Evolutionary conservation across 208 protist genomes (phyloP).

Genomic region (Porcisia deanei): DNA sequence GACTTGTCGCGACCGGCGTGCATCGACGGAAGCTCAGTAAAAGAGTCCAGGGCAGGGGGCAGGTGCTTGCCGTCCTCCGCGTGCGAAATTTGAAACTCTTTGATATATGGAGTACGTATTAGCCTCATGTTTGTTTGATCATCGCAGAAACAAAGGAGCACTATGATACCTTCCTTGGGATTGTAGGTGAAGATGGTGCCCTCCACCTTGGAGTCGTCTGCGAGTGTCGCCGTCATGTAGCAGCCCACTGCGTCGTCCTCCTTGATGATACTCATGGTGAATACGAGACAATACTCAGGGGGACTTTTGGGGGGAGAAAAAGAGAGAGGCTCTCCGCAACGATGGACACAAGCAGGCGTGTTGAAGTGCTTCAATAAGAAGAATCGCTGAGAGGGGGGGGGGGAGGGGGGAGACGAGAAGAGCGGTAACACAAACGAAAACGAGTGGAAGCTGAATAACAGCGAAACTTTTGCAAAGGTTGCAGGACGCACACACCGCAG

Average conservation of each 20-base stretch:
- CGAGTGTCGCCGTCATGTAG: conserved; percentile 58
- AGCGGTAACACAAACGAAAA: neutral
- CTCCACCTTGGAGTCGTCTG: conserved; percentile 59
- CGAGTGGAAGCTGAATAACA: neutral
- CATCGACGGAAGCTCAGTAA: conserved; percentile 76
- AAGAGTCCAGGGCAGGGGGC: conserved; percentile 58
- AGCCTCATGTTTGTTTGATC: conserved; percentile 65
- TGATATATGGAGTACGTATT: conserved; percentile 79
- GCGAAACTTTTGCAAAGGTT: neutral
- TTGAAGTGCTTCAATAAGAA: neutral
- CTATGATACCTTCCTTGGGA: conserved; percentile 66
- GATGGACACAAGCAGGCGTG: neutral
- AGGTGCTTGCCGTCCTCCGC: conserved; percentile 48
- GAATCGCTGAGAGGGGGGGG: conserved; percentile 4
- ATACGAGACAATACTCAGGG: neutral
- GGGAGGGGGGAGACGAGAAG: neutral
- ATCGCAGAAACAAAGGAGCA: conserved; percentile 54
- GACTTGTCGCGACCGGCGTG: conserved; percentile 80
- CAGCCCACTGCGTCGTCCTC: conserved; percentile 74
- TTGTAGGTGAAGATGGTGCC: conserved; percentile 89
- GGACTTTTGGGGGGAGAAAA: neutral
- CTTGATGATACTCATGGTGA: conserved; percentile 52
- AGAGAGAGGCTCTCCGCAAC: neutral
- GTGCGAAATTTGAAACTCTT: conserved; percentile 48
- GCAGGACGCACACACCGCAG: neutral